Evolutionary conservation across 2,329 filamentous ascomycete species (phyloP).

Genomic region (Botryotinia narcissicola): DNA sequence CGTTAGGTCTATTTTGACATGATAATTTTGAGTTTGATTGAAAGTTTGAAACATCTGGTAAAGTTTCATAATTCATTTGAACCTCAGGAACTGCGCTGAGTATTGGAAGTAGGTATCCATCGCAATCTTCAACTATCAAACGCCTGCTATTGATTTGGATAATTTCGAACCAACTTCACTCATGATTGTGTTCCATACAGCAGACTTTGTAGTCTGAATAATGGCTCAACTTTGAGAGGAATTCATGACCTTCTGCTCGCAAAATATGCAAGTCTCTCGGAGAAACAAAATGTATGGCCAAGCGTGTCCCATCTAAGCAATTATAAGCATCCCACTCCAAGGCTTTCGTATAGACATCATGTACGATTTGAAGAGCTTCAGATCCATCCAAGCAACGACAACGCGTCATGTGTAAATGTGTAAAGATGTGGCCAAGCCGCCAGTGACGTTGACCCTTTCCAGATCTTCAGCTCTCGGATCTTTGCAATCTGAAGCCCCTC

Average conservation of each 20-base stretch:
- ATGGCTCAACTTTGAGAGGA: background rate
- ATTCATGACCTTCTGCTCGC: background rate
- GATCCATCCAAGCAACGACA: background rate
- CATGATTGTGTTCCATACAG: background rate
- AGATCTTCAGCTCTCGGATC: background rate
- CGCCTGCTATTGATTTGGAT: background rate
- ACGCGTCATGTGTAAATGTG: background rate
- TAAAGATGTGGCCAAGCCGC: background rate
- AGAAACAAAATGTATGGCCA: background rate
- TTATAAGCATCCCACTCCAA: background rate
- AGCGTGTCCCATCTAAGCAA: background rate
- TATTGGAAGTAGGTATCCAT: background rate
- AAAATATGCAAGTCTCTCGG: background rate
- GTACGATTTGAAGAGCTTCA: background rate
- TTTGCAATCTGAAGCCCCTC: background rate
- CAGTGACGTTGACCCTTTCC: background rate
- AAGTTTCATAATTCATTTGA: background rate
- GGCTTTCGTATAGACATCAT: background rate
- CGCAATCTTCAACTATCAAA: background rate
- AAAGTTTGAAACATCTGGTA: background rate
- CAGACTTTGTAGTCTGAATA: background rate
- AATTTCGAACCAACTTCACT: background rate
- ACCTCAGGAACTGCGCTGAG: background rate
- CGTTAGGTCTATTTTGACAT: background rate
- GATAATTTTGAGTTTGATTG: background rate